Evolutionary conservation across 192 early-diverging fungal species (phyloP).

Genomic region (Dispira parvispora): DNA sequence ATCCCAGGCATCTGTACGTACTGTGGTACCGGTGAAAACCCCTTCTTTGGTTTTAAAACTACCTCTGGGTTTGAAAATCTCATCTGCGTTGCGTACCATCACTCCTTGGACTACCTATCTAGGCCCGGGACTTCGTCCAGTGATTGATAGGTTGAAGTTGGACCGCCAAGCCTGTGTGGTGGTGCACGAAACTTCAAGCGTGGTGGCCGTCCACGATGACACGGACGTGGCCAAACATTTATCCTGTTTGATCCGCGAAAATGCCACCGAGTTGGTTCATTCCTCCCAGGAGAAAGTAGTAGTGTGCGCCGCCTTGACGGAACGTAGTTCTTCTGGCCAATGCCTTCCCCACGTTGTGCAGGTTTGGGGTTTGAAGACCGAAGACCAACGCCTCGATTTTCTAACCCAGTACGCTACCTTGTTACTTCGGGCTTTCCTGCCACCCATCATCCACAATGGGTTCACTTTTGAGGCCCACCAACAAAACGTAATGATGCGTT

Average conservation of each 20-base stretch:
- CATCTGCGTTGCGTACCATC: constrained; percentile 47
- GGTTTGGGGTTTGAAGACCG: constrained; percentile 27
- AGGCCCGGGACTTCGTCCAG: constrained; percentile 32
- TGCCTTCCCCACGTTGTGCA: constrained; percentile 23
- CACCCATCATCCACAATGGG: constrained; percentile 36
- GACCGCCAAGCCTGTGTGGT: constrained; percentile 26
- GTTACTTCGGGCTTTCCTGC: constrained; percentile 38
- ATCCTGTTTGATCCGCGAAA: constrained; percentile 35
- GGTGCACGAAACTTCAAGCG: constrained; percentile 35
- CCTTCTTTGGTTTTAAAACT: constrained; percentile 28
- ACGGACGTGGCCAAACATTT: constrained; percentile 45
- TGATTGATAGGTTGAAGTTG: constrained; percentile 25
- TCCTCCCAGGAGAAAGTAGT: constrained; percentile 25
- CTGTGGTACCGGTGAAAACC: constrained; percentile 25
- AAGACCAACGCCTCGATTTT: constrained; percentile 26
- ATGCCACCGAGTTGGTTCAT: constrained; percentile 23
- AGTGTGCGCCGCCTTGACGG: constrained; percentile 36
- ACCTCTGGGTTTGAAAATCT: constrained; percentile 40
- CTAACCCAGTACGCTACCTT: constrained; percentile 27
- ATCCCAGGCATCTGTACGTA: constrained; percentile 42
- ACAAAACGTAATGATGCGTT: constrained; percentile 40
- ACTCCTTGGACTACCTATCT: constrained; percentile 41
- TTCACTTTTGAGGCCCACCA: constrained; percentile 50
- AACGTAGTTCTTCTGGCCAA: constrained; percentile 12
- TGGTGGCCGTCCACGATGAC: constrained; percentile 27